Evolutionary conservation across 2,329 filamentous ascomycete genomes (phyloP), one percentile per base, ranked within the genome.

Genomic region (Ceratocystis lukuohia): DNA sequence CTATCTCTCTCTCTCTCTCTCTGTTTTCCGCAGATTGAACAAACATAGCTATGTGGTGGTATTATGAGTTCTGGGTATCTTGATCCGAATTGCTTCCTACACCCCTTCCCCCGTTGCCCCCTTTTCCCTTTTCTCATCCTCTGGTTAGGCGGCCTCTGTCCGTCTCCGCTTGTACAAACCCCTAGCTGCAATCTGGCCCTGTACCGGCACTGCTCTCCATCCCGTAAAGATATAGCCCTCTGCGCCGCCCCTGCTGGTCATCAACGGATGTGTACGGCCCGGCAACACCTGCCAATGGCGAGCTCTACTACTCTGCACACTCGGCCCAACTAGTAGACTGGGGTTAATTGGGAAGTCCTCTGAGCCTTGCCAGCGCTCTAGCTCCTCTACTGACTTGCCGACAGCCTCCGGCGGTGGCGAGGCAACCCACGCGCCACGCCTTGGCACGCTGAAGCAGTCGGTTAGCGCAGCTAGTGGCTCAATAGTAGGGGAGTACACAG

Each of bases 161-260:
- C 87, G 92, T 74, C 85, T 85, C 76, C 83, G 84, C 75, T 89
- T 89, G 65, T 84, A 85, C 72, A 87, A 88, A 0, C 94, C 94
- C 68, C 91, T 84, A 1, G 93, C 93, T 72, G 91, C 87, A 3
- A 96, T 87, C 71, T 82, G 85, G 1, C 89, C 90, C 71, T 89
- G 84, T 0, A 88, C 85, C 0, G 94, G 94, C 59, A 93, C 77
- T 0, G 94, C 91, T 70, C 86, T 84, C 74, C 88, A 89, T 0
- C 83, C 93, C 33, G 91, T 93, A 70, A 97, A 91, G 2, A 99
- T 74, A 74, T 90, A 99, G 0, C 94, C 94, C 73, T 97, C 93
- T 0, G 91, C 85, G 0, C 93, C 93, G 22, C 94, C 94, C 50
- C 84, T 82, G 46, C 86, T 86, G 68, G 89, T 96, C 94, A 99